These are phyloP conservation scores for Kwoniella dendrophila DNA, from an alignment of 768 basidiomycete species.

Conservation along the genomic window DNA sequence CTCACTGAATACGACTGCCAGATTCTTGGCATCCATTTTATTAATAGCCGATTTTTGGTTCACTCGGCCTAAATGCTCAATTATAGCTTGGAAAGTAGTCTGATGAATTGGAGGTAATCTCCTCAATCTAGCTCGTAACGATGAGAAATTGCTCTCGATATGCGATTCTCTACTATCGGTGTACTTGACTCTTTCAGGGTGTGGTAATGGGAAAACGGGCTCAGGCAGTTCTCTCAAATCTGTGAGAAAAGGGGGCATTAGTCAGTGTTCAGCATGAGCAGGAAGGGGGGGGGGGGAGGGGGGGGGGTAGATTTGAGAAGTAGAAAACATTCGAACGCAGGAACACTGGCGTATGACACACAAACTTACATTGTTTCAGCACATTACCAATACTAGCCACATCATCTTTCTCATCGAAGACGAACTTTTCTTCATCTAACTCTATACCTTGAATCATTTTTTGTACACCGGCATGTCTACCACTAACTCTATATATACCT, in stretches of 20 bases:
- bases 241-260: conserved; percentile 50
- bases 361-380: conserved; percentile 63
- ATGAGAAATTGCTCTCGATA: conserved; percentile 67
- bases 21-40: conserved; percentile 89
- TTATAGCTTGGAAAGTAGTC: conserved; percentile 73
- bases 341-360: not conserved
- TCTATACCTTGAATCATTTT: conserved; percentile 83
- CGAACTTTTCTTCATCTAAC: conserved; percentile 73
- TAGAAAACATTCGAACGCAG: not conserved
- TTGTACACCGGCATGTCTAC: conserved; percentile 76
- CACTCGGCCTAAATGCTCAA: conserved; percentile 81
- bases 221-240: conserved; percentile 85
- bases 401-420: conserved; percentile 75
- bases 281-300: not conserved
- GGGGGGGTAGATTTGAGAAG: not conserved
- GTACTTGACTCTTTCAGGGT: conserved; percentile 79
- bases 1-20: conserved; percentile 82
- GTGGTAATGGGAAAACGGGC: conserved; percentile 77
- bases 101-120: conserved; percentile 81
- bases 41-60: conserved; percentile 70
- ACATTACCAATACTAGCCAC: conserved; percentile 80
- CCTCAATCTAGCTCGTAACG: conserved; percentile 84
- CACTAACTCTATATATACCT: conserved; percentile 54
- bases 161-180: conserved; percentile 77
- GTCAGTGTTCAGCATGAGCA: conserved; percentile 58